Evolutionary conservation across 2,329 filamentous ascomycete species (phyloP).

Genomic region (Bipolaris zeicola): DNA sequence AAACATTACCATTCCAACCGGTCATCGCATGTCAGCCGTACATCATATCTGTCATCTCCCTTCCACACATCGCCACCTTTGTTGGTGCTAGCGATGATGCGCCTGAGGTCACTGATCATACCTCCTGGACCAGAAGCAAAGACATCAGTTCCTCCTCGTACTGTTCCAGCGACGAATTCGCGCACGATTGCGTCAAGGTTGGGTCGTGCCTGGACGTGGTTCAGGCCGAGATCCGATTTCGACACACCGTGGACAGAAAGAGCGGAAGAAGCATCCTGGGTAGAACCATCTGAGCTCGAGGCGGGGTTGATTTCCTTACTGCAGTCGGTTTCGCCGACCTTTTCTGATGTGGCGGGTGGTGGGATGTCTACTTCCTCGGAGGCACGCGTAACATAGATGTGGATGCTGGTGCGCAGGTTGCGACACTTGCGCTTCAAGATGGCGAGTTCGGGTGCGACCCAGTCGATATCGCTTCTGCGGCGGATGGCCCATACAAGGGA

Average conservation of each 20-base stretch:
- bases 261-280: conserved; percentile 30
- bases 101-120: conserved; percentile 43
- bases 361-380: conserved; percentile 27
- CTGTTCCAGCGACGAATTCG: conserved; percentile 32
- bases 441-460: conserved; percentile 45
- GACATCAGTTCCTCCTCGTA: conserved; percentile 36
- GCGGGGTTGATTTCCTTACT: conserved; percentile 32
- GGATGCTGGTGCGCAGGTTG: conserved; percentile 34
- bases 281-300: conserved; percentile 17
- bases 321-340: conserved; percentile 22
- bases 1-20: conserved; percentile 38
- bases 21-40: conserved; percentile 41
- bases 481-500: conserved; percentile 46
- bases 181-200: conserved; percentile 25
- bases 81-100: conserved; percentile 39
- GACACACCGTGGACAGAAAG: conserved; percentile 36
- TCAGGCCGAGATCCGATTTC: conserved; percentile 34
- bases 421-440: conserved; percentile 35
- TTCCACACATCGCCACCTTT: conserved; percentile 42
- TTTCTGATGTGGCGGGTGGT: conserved; percentile 25
- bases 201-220: conserved; percentile 35
- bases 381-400: conserved; percentile 43
- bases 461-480: conserved; percentile 40
- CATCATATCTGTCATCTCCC: conserved; percentile 39
- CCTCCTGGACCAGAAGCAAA: conserved; percentile 41